These are phyloP conservation scores for Curvularia sp. DNA, from an alignment of 2,329 filamentous ascomycete species.

Conservation along the genomic window DNA sequence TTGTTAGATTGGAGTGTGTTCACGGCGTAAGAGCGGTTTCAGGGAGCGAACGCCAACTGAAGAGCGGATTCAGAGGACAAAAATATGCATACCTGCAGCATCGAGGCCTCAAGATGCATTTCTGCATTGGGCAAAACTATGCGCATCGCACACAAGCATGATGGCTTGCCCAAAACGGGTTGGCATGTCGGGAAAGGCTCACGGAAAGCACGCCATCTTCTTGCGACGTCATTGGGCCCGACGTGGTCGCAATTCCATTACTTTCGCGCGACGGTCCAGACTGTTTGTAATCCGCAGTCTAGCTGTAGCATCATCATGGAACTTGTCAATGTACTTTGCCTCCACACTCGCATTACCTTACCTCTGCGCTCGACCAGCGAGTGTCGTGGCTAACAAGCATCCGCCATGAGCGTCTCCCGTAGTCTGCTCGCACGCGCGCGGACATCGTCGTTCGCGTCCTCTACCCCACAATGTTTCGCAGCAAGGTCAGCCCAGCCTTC, in stretches of 20 bases:
- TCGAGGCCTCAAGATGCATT: neutral
- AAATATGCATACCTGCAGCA: neutral
- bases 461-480: conserved; percentile 13
- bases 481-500: conserved; percentile 16
- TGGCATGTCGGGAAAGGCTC: conserved; percentile 18
- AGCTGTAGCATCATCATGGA: conserved; percentile 31
- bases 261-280: conserved; percentile 18
- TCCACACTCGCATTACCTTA: conserved; percentile 14
- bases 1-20: neutral
- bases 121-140: neutral
- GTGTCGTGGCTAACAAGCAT: conserved; percentile 2
- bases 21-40: neutral
- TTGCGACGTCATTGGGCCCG: conserved; percentile 35
- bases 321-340: conserved; percentile 4
- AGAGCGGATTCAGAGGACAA: neutral
- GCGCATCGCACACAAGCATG: neutral
- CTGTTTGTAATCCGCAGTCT: conserved; percentile 22
- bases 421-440: conserved; percentile 36
- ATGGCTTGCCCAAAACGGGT: conserved; percentile 17
- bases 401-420: conserved; percentile 42
- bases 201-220: conserved; percentile 36
- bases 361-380: conserved; percentile 7
- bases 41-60: neutral
- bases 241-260: conserved; percentile 17
- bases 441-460: conserved; percentile 23